These are phyloP conservation scores for Pleurotus sapidus DNA, from an alignment of 768 basidiomycete species.

Conservation along the genomic window DNA sequence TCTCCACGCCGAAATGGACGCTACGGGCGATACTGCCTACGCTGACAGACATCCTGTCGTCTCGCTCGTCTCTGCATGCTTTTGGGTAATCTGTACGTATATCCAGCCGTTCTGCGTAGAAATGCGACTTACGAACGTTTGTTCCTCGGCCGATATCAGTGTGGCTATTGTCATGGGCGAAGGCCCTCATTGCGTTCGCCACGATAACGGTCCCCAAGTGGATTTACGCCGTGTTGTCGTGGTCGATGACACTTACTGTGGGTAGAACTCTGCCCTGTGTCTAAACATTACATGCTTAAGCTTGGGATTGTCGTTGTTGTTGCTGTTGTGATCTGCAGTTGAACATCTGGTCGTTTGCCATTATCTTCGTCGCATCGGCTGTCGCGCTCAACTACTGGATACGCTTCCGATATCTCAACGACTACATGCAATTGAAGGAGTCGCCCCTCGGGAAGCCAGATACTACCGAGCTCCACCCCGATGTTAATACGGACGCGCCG, in stretches of 20 bases:
- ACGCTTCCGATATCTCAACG: constrained; percentile 76
- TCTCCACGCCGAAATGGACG: constrained; percentile 27
- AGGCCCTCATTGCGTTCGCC: constrained; percentile 68
- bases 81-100: constrained; percentile 79
- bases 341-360: constrained; percentile 88
- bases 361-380: constrained; percentile 66
- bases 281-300: constrained; percentile 6
- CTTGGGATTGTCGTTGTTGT: background rate
- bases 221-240: constrained; percentile 77
- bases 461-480: constrained; percentile 86
- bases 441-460: constrained; percentile 80
- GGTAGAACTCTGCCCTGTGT: constrained; percentile 15
- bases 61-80: constrained; percentile 74
- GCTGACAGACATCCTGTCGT: constrained; percentile 65
- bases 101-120: background rate
- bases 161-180: constrained; percentile 80
- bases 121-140: constrained; percentile 1
- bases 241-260: constrained; percentile 88
- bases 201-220: constrained; percentile 82
- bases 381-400: constrained; percentile 82
- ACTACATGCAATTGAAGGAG: constrained; percentile 74
- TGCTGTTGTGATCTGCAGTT: constrained; percentile 42
- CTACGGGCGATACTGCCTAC: constrained; percentile 29
- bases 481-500: constrained; percentile 75
- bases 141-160: constrained; percentile 38